A percentile compares a stretch with the other conserved stretches of the same genome.
These are phyloP conservation scores for Cystobasidium ongulense DNA, from an alignment of 768 basidiomycete genomes.

Conservation along the genomic window DNA sequence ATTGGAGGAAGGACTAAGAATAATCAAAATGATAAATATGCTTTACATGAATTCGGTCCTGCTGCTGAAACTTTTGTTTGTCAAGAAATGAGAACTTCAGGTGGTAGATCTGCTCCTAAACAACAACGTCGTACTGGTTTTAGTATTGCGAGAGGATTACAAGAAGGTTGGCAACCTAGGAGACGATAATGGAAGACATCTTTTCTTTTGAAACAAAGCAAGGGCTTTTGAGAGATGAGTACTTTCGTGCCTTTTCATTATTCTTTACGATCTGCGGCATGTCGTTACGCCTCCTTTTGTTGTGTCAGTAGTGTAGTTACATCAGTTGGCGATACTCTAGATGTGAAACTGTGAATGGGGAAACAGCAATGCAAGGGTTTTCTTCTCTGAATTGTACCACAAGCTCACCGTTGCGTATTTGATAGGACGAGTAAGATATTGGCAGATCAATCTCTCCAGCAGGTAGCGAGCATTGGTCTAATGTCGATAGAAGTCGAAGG, in stretches of 20 bases:
- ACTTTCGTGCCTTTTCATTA: background rate
- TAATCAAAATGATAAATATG: conserved; percentile 54
- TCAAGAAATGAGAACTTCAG: conserved; percentile 64
- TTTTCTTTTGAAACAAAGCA: background rate
- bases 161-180: conserved; percentile 28
- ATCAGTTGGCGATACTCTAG: no score
- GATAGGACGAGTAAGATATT: no score
- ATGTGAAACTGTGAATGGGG: no score
- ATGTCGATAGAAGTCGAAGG: no score
- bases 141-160: conserved; percentile 51
- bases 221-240: background rate
- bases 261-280: no score
- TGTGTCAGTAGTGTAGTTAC: no score
- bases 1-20: background rate
- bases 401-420: no score
- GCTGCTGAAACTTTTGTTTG: conserved; percentile 97
- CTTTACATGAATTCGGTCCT: conserved; percentile 88
- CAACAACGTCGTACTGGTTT: conserved; percentile 76
- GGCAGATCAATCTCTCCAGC: no score
- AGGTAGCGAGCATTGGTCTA: no score
- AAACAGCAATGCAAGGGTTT: no score
- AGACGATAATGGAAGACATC: background rate
- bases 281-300: no score
- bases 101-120: conserved; percentile 79
- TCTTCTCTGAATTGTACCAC: no score